phyloP scores from a whole-genome alignment of 768 basidiomycete species.

The Mycena alexandri region DNA sequence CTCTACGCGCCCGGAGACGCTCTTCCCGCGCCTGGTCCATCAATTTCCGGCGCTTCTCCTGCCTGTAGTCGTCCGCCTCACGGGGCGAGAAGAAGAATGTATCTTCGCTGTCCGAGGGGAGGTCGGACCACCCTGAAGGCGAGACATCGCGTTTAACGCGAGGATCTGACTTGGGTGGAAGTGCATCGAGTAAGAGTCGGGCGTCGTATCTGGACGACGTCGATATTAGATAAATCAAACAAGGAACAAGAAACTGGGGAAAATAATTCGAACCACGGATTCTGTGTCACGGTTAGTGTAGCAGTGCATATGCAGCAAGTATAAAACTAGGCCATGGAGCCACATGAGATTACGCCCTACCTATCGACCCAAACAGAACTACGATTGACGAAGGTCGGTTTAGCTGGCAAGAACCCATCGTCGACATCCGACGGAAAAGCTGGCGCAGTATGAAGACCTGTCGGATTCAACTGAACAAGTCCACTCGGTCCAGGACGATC shows the following conservation, averaged over 20 bases:
- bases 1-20: conserved; percentile 70
- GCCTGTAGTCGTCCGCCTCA: conserved; percentile 75
- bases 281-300: conserved; percentile 5
- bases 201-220: conserved; percentile 76
- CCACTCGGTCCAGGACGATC: conserved; percentile 27
- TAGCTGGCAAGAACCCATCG: conserved; percentile 29
- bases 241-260: conserved; percentile 35
- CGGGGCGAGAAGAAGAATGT: conserved; percentile 81
- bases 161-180: conserved; percentile 46
- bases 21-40: conserved; percentile 73
- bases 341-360: conserved; percentile 63
- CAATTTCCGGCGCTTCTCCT: conserved; percentile 74
- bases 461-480: conserved; percentile 44
- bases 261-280: conserved; percentile 41
- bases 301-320: no score
- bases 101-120: conserved; percentile 89
- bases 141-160: conserved; percentile 45
- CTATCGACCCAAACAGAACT: conserved; percentile 80
- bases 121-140: conserved; percentile 82
- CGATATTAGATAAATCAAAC: conserved; percentile 39
- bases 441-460: conserved; percentile 7
- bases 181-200: conserved; percentile 73
- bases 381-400: conserved; percentile 4
- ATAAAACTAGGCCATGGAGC: background rate
- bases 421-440: conserved; percentile 40